Conservation (phyloP, 768 basidiomycete genomes). For the Collybia mongolica region DNA sequence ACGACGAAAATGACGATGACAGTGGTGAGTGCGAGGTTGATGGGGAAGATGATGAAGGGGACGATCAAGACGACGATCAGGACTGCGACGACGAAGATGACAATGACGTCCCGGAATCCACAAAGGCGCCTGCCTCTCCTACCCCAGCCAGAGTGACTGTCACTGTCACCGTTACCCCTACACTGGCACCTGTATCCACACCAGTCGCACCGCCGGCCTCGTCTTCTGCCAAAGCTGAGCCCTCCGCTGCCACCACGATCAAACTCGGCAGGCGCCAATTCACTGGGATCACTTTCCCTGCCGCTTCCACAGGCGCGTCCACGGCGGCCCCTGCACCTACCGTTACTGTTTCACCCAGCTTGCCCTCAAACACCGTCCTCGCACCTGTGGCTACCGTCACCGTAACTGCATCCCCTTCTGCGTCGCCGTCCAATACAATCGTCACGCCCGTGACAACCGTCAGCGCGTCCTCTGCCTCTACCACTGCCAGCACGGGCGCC, state of each 20-base stretch:
- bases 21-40: neutral
- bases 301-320: constrained; percentile 6
- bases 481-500: constrained; percentile 2
- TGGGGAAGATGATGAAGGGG: constrained; percentile 5
- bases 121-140: constrained; percentile 5
- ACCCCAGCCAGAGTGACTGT: too few species aligned
- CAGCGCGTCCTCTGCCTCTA: constrained; percentile 19
- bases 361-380: constrained; percentile 5
- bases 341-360: neutral
- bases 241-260: constrained; percentile 8
- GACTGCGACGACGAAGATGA: constrained; percentile 4
- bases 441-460: constrained; percentile 5
- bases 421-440: neutral
- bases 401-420: constrained; percentile 5
- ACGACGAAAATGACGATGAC: constrained; percentile 1
- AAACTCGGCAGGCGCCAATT: constrained; percentile 18
- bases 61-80: constrained; percentile 8
- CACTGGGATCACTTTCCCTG: constrained; percentile 3
- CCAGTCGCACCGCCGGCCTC: constrained; percentile 8
- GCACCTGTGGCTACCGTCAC: constrained; percentile 7
- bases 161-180: neutral
- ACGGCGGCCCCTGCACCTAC: neutral
- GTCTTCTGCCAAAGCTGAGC: constrained; percentile 6
- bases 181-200: too few species aligned
- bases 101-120: constrained; percentile 1